Evolutionary conservation across 176 grass and related monocot species (phyloP).

Genomic region (Carex scoparia): DNA sequence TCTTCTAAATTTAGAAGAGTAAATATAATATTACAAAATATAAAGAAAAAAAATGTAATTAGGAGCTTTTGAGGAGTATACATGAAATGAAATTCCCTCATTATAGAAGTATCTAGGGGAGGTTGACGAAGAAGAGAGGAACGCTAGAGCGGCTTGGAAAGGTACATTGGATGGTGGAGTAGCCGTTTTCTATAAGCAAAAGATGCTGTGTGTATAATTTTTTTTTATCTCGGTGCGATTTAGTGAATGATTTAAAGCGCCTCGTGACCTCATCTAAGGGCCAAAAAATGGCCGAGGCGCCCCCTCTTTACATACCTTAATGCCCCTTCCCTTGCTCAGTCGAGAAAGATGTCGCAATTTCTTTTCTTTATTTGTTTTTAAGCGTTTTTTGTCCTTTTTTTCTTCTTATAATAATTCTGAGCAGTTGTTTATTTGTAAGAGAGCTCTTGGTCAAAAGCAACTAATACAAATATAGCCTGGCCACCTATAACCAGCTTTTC

Average conservation of each 20-base stretch:
- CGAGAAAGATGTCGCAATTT: not conserved
- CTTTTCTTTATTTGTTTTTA: not conserved
- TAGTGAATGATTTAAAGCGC: not conserved
- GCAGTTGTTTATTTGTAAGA: not conserved
- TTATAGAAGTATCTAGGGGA: no score
- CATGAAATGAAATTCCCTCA: no score
- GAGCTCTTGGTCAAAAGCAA: not conserved
- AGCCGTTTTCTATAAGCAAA: not conserved
- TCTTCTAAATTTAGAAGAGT: no score
- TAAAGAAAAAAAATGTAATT: no score
- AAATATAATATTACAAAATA: no score
- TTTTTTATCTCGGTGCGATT: not conserved
- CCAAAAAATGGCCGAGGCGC: not conserved
- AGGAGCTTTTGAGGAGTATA: no score
- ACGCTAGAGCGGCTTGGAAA: not conserved
- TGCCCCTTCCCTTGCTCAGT: not conserved
- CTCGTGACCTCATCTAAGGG: constrained; percentile 15
- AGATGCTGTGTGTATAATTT: not conserved
- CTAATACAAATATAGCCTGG: not conserved
- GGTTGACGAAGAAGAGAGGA: not conserved
- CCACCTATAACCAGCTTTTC: not conserved
- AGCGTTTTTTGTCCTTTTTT: not conserved
- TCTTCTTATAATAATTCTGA: not conserved
- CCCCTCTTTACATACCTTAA: not conserved
- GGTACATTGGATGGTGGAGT: not conserved